These are phyloP conservation scores for Microcera coccophila DNA, from an alignment of 2,329 filamentous ascomycete species.

Conservation along the genomic window DNA sequence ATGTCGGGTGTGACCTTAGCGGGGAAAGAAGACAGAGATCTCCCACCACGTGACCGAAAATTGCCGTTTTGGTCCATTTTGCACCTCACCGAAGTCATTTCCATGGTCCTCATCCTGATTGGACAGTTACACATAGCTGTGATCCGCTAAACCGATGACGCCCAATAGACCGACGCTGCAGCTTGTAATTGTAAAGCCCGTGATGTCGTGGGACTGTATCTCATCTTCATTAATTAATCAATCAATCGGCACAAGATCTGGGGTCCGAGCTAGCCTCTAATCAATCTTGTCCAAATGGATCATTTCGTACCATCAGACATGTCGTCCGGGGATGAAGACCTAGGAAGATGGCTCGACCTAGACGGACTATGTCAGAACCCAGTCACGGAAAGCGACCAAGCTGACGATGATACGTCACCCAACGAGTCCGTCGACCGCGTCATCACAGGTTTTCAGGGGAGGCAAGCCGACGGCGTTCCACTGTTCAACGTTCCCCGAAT, in stretches of 20 bases:
- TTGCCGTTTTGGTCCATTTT: constrained; percentile 11
- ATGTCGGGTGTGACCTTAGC: too few species aligned
- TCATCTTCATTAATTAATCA: too few species aligned
- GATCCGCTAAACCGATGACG: constrained; percentile 1
- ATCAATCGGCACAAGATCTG: too few species aligned
- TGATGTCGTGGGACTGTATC: neutral
- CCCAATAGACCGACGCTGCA: too few species aligned
- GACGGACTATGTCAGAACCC: constrained; percentile 20
- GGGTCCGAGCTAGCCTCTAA: too few species aligned
- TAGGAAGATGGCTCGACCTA: constrained; percentile 23
- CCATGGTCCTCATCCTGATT: constrained; percentile 2
- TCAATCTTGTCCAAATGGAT: neutral
- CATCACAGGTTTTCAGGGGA: neutral
- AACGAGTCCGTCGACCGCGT: neutral
- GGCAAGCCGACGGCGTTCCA: neutral
- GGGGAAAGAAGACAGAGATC: too few species aligned
- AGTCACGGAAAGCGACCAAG: constrained; percentile 13
- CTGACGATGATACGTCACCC: constrained; percentile 8
- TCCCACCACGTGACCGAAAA: constrained; percentile 17
- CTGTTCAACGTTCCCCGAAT: too few species aligned
- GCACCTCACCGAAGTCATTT: constrained; percentile 13
- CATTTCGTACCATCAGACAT: neutral
- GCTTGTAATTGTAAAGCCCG: too few species aligned
- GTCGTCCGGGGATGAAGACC: constrained; percentile 12
- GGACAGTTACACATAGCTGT: neutral